These are phyloP conservation scores for Pythium rhizo-oryzae DNA, from an alignment of 352 stramenopile species.

Conservation along the genomic window DNA sequence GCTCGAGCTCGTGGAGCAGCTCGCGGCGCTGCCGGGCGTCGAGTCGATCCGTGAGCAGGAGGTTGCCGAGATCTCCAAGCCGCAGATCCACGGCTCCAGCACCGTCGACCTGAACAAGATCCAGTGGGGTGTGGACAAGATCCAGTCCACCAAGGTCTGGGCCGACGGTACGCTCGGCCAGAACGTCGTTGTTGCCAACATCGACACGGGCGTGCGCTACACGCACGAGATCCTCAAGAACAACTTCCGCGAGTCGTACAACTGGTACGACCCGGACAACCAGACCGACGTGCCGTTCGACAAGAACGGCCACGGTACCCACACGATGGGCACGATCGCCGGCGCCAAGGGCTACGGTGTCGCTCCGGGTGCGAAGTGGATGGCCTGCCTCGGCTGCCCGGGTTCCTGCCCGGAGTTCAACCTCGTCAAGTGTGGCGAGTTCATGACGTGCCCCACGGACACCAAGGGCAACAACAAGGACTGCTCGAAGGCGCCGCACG, in stretches of 20 bases:
- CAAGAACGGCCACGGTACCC: slow-evolving; percentile 34
- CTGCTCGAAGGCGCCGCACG: slow-evolving; percentile 39
- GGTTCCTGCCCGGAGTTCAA: slow-evolving; percentile 18
- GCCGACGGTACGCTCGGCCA: slow-evolving; percentile 23
- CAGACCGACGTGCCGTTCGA: slow-evolving; percentile 27
- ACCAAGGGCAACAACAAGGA: slow-evolving; percentile 31
- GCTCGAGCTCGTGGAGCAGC: slow-evolving; percentile 26
- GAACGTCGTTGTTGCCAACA: slow-evolving; percentile 31
- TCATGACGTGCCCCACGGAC: slow-evolving; percentile 29
- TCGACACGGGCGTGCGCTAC: slow-evolving; percentile 37
- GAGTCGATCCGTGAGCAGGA: slow-evolving; percentile 26
- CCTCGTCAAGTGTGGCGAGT: slow-evolving; percentile 32
- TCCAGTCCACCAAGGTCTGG: slow-evolving; percentile 31
- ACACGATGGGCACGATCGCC: slow-evolving; percentile 39
- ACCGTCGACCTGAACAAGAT: slow-evolving; percentile 8
- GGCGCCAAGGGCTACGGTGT: slow-evolving; percentile 35
- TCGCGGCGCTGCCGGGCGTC: slow-evolving; percentile 20
- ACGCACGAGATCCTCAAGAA: slow-evolving; percentile 27
- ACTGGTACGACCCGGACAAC: slow-evolving; percentile 38
- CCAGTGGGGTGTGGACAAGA: slow-evolving; percentile 32
- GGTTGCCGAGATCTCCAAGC: background rate
- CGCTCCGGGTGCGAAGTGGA: slow-evolving; percentile 34
- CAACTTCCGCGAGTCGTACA: slow-evolving; percentile 20
- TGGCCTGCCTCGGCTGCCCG: slow-evolving; percentile 30
- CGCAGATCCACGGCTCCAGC: background rate